These are phyloP conservation scores for Betula pendula DNA, from an alignment of 306 rosid species.

Conservation along the genomic window DNA sequence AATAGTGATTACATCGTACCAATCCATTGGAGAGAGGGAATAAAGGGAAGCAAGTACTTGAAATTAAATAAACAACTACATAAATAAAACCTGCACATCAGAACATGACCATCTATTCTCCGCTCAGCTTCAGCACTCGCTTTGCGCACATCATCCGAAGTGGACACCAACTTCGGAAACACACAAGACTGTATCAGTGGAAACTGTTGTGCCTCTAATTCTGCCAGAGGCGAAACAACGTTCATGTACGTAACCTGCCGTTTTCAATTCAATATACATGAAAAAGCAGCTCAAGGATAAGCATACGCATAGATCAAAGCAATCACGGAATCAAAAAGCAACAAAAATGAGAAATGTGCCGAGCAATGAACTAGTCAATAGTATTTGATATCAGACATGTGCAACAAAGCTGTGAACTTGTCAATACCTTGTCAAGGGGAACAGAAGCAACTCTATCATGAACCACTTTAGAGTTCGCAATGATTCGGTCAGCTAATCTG, in stretches of 20 bases:
- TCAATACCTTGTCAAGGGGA: slow-evolving; percentile 74
- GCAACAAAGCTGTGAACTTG: neutral
- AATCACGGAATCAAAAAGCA: neutral
- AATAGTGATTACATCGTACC: neutral
- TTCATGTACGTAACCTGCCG: slow-evolving; percentile 74
- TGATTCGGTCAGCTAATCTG: slow-evolving; percentile 67
- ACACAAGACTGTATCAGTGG: slow-evolving; percentile 80
- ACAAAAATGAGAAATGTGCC: neutral
- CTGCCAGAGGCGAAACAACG: slow-evolving; percentile 75
- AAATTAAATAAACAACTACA: slow-evolving; percentile 16
- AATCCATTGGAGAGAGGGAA: neutral
- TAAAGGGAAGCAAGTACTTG: neutral
- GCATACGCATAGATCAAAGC: neutral
- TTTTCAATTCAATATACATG: slow-evolving; percentile 20
- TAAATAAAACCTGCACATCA: slow-evolving; percentile 65
- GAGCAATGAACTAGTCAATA: slow-evolving; percentile 2
- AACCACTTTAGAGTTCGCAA: slow-evolving; percentile 71
- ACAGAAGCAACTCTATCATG: slow-evolving; percentile 77
- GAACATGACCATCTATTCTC: slow-evolving; percentile 77
- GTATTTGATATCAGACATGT: neutral
- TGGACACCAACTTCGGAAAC: slow-evolving; percentile 75
- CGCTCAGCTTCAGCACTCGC: slow-evolving; percentile 93
- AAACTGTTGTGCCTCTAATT: slow-evolving; percentile 75
- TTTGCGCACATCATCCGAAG: slow-evolving; percentile 67
- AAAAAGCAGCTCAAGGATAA: slow-evolving; percentile 18